Evolutionary conservation across 495 filamentous ascomycete species (phyloP).

Genomic region (Eremomyces bilateralis): DNA sequence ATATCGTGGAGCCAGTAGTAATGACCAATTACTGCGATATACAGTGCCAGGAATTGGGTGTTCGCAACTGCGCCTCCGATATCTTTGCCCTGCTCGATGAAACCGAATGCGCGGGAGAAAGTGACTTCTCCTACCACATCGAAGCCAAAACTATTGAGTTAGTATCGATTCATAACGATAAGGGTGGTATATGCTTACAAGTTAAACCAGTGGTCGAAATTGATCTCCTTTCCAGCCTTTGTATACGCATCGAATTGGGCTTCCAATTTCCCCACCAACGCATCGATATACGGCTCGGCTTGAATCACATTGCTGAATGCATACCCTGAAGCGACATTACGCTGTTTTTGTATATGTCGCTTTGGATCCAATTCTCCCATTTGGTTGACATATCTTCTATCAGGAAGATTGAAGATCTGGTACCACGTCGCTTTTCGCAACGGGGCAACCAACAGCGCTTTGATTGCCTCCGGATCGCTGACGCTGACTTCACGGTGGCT

Average conservation of each 20-base stretch:
- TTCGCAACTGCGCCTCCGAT: conserved; percentile 19
- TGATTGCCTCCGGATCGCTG: conserved; percentile 24
- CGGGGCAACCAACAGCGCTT: conserved; percentile 8
- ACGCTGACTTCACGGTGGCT: conserved; percentile 27
- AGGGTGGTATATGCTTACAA: too few species aligned
- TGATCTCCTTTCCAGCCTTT: conserved; percentile 7
- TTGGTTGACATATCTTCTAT: conserved; percentile 23
- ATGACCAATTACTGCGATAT: conserved; percentile 20
- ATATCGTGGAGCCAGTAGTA: conserved; percentile 20
- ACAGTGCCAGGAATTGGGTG: background rate
- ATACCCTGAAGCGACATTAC: too few species aligned
- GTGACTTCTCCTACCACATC: conserved; percentile 19
- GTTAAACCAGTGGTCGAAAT: conserved; percentile 20
- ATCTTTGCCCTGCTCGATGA: conserved; percentile 21
- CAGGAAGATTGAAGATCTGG: conserved; percentile 18
- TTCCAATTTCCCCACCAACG: too few species aligned
- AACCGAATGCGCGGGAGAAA: conserved; percentile 18
- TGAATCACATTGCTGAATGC: too few species aligned
- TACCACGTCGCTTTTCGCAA: conserved; percentile 16
- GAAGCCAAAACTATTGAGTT: conserved; percentile 20
- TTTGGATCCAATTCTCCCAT: conserved; percentile 23
- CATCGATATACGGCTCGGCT: too few species aligned
- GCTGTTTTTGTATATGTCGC: conserved; percentile 16
- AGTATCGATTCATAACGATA: too few species aligned
- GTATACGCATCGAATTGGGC: conserved; percentile 18